Base-by-base conservation (phyloP, 192 early-diverging fungal genomes). In the Pilaira anomala region DNA sequence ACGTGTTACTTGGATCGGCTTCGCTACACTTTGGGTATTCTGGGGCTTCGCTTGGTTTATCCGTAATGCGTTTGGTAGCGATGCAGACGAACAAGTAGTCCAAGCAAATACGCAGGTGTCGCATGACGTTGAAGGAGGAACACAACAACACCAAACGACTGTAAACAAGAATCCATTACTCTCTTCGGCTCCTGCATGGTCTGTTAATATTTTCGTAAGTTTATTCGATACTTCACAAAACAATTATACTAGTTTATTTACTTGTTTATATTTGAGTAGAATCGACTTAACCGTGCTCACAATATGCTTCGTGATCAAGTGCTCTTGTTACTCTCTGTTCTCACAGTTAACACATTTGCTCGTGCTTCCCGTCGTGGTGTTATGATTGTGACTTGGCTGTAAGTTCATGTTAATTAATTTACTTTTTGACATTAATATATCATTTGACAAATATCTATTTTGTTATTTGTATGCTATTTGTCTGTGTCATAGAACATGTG, bases 321-420 rank as follows among this genome's bases (percentile, higher is more conserved):
- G 8, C 50, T 75, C 21, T 56, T 75, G 40, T 30, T 78, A 14
- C 61, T 75, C 14, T 42, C 66, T 0, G 69, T 71, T 0, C 49
- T 78, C 25, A 46, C 55, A 13, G 12, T 78, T 12, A 78, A 78
- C 29, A 69, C 65, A 18, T 63, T 78, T 42, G 73, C 61, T 39
- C 60, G 73, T 58, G 73, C 66, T 25, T 63, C 69, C 36, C 65
- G 45, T 11, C 19, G 28, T 41, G 66, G 69, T 9, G 76, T 68
- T 2, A 67, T 68, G 66, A 68, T 78, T 48, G 16, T 78, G 7
- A 16, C 69, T 21, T 78, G 76, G 76, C 41, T 78, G 59, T 78
- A 71, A 66, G 73, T 64, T 29, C 5, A 19, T 52, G 6, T 65
- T 64, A 5, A 11, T 50, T 54, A 40, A 3, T 2, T 28, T 24